A percentile compares a stretch with the other conserved stretches of the same genome.
Evolutionary conservation across 2,329 filamentous ascomycete genomes (phyloP).

Genomic region (Xylariomycetidae sp.): DNA sequence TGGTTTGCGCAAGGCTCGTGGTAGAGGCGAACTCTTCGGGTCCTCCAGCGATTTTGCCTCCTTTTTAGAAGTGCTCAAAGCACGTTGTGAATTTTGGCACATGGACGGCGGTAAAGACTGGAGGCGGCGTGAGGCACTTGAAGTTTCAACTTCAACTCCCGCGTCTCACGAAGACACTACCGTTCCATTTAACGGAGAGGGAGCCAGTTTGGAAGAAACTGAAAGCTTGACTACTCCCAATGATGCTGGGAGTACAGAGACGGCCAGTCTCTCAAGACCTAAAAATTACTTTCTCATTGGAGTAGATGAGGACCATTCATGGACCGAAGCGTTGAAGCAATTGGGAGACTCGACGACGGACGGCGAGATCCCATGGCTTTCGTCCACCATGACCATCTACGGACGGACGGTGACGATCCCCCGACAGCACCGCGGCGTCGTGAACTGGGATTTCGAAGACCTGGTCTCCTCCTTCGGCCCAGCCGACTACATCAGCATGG

Average conservation of each 20-base stretch:
- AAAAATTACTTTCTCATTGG: conserved; percentile 22
- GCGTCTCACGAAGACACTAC: too few species aligned
- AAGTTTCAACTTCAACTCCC: too few species aligned
- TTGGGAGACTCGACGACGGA: conserved; percentile 1
- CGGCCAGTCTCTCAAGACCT: too few species aligned
- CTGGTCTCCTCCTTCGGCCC: conserved; percentile 67
- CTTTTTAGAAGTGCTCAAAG: conserved; percentile 70
- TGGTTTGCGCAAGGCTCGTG: conserved; percentile 30
- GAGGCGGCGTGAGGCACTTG: conserved; percentile 51
- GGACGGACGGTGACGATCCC: conserved; percentile 58
- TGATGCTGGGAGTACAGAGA: too few species aligned
- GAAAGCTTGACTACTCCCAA: too few species aligned
- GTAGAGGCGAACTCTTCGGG: conserved; percentile 47
- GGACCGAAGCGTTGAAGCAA: conserved; percentile 17
- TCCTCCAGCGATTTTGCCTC: conserved; percentile 66
- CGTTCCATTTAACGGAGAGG: too few species aligned
- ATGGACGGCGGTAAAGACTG: conserved; percentile 73
- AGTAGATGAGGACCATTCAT: conserved; percentile 21
- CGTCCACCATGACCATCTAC: conserved; percentile 48
- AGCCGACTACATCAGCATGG: conserved; percentile 77
- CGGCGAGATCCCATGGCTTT: conserved; percentile 32
- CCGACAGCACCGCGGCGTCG: conserved; percentile 48
- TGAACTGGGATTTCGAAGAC: conserved; percentile 61
- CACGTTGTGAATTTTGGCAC: conserved; percentile 77
- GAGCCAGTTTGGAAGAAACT: too few species aligned